phyloP scores from a whole-genome alignment of 345 rosid genomes.

The Acer campestre region DNA sequence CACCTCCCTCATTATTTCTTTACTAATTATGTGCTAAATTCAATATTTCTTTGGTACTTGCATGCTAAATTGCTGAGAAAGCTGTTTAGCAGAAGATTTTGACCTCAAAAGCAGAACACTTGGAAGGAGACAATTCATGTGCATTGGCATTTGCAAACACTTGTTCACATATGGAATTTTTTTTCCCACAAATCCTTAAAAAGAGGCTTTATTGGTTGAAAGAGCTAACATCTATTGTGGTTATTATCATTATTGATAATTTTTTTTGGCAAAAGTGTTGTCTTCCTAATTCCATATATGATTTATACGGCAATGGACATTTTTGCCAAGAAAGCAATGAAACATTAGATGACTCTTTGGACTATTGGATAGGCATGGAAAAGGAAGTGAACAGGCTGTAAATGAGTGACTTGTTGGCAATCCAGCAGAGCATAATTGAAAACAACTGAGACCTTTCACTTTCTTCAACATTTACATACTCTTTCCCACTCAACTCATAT shows the following conservation, averaged over 20 bases:
- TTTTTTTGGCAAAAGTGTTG: too few relatives aligned
- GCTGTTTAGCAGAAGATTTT: background rate
- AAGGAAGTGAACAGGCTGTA: constrained; percentile 9
- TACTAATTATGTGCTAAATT: background rate
- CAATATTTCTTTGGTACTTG: too few relatives aligned
- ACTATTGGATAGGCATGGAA: background rate
- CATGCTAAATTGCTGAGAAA: too few relatives aligned
- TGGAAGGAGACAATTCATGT: background rate
- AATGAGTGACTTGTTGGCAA: constrained; percentile 1
- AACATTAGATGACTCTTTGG: background rate
- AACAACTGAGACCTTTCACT: constrained; percentile 3
- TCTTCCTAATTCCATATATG: too few relatives aligned
- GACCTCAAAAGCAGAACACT: background rate
- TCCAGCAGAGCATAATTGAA: background rate
- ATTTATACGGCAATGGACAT: too few relatives aligned
- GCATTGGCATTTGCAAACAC: background rate
- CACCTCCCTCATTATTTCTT: too few relatives aligned
- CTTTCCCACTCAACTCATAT: background rate
- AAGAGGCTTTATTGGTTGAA: too few relatives aligned
- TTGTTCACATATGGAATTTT: background rate
- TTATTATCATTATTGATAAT: too few relatives aligned
- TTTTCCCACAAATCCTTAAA: too few relatives aligned
- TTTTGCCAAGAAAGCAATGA: background rate
- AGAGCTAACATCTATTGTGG: too few relatives aligned
- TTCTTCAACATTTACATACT: background rate